phyloP scores from a whole-genome alignment of 2,329 filamentous ascomycete species.

The Fusarium graminum region DNA sequence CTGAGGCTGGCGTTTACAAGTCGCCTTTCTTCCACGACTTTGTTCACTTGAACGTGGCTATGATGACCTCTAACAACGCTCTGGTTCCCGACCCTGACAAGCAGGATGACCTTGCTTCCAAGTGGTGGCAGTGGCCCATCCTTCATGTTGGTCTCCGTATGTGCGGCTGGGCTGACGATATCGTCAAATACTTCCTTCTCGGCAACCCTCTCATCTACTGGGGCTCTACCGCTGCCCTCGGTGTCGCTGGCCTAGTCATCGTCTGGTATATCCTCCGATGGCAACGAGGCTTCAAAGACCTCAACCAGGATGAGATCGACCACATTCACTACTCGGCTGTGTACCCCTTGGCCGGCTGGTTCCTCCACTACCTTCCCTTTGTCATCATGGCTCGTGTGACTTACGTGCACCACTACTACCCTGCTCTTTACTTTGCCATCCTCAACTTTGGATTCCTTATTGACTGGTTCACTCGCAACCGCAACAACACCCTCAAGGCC shows the following conservation, averaged over 20 bases:
- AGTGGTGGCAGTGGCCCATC: constrained; percentile 99
- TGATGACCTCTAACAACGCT: constrained; percentile 99
- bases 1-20: constrained; percentile 91
- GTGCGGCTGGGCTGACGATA: constrained; percentile 97
- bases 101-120: constrained; percentile 95
- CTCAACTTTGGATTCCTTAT: constrained; percentile 87
- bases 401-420: constrained; percentile 99
- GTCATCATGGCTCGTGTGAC: constrained; percentile 98
- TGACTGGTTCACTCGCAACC: constrained; percentile 82
- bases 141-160: constrained; percentile 95
- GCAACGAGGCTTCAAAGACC: constrained; percentile 93
- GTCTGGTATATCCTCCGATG: constrained; percentile 91
- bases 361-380: constrained; percentile 96
- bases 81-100: constrained; percentile 98
- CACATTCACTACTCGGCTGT: constrained; percentile 94
- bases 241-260: constrained; percentile 77
- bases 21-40: constrained; percentile 99
- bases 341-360: constrained; percentile 94
- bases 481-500: constrained; percentile 73
- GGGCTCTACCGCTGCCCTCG: constrained; percentile 86
- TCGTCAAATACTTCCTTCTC: constrained; percentile 97
- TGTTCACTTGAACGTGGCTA: constrained; percentile 96
- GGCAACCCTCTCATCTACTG: constrained; percentile 98
- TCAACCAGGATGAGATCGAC: constrained; percentile 84
- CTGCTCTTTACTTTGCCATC: constrained; percentile 97